Evolutionary conservation across 208 protist genomes (phyloP).

Genomic region (Wallacemonas sp.): DNA sequence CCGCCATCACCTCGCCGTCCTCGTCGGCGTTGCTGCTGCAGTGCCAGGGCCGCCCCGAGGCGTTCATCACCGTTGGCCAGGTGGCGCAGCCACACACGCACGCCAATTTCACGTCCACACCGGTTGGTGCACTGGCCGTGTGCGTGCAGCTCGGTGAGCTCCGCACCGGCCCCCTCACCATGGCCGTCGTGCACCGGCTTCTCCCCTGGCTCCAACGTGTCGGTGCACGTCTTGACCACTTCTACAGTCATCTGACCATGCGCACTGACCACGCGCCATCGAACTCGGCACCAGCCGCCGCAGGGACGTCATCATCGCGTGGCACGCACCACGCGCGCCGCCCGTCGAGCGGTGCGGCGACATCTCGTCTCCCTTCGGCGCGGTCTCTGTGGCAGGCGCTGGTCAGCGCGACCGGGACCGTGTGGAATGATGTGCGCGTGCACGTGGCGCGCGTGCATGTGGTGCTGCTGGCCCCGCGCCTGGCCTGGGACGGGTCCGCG

Average conservation of each 20-base stretch:
- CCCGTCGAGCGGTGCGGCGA: too few species aligned
- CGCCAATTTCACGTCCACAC: neutral
- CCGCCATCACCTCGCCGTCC: neutral
- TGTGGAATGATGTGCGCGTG: neutral
- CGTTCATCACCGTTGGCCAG: neutral
- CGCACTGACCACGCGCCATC: neutral
- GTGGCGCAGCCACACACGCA: neutral
- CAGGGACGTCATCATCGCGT: neutral
- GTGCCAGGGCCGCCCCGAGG: neutral
- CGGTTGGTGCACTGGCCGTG: neutral
- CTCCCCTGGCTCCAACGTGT: neutral
- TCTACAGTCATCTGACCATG: neutral
- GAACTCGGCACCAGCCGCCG: neutral
- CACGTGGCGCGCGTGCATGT: neutral
- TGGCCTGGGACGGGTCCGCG: conserved; percentile 6
- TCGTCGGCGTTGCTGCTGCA: conserved; percentile 1
- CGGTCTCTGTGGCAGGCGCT: neutral
- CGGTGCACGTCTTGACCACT: neutral
- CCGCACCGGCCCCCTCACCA: neutral
- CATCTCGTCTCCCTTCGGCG: neutral
- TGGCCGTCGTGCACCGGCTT: neutral
- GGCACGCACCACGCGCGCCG: neutral
- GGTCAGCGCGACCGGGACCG: neutral
- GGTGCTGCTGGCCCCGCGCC: conserved; percentile 7
- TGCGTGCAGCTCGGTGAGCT: neutral